Evolutionary conservation across 257 asterid genomes (phyloP).

Genomic region (Gardenia jasminoides): DNA sequence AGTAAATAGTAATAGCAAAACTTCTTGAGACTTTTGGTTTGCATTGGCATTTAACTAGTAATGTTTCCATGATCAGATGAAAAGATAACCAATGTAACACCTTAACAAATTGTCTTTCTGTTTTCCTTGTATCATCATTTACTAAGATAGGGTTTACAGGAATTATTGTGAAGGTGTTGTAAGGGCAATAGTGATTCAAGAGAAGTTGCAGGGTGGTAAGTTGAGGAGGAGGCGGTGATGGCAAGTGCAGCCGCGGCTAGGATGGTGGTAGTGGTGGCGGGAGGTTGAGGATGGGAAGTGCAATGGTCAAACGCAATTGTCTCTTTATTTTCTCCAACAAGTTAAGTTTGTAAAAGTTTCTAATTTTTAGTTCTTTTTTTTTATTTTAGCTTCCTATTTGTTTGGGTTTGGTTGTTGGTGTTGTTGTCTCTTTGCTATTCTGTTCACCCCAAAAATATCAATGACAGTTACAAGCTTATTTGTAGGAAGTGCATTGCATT

Average conservation of each 20-base stretch:
- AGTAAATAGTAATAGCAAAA: neutral
- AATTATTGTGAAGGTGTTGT: neutral
- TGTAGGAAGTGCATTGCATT: neutral
- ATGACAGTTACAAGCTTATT: neutral
- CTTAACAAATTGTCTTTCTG: too few relatives aligned
- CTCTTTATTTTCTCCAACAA: neutral
- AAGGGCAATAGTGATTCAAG: neutral
- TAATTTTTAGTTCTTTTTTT: too few relatives aligned
- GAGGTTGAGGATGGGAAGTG: neutral
- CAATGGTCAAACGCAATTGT: conserved; percentile 12
- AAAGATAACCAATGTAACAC: neutral
- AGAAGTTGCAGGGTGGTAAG: neutral
- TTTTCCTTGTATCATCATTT: neutral
- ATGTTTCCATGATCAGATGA: neutral
- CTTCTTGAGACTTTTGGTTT: conserved; percentile 2
- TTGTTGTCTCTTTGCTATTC: neutral
- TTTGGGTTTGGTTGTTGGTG: neutral
- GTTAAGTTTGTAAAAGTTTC: neutral
- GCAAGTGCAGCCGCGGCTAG: neutral
- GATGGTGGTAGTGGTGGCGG: conserved; percentile 1
- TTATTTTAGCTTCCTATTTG: neutral
- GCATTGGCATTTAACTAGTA: neutral
- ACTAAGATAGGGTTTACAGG: neutral
- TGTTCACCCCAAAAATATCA: neutral
- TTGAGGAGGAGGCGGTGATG: neutral